phyloP scores from a whole-genome alignment of 352 stramenopile genomes.

The Sclerospora graminicola region DNA sequence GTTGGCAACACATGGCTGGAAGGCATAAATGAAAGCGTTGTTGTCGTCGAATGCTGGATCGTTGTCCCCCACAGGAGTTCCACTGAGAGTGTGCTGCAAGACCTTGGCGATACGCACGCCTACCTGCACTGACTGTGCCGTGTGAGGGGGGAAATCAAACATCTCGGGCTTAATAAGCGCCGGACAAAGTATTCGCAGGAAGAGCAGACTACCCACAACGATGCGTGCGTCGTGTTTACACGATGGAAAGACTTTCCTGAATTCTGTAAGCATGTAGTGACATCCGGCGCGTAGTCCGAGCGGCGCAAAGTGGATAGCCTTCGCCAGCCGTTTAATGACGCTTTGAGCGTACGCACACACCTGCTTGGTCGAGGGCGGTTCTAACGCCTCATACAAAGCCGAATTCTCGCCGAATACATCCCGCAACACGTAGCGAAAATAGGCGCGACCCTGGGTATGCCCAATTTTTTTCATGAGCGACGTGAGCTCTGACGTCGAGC shows the following conservation, averaged over 20 bases:
- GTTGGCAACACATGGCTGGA: conserved; percentile 47
- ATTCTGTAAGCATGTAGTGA: conserved; percentile 64
- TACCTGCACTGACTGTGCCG: conserved; percentile 30
- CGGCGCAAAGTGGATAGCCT: conserved; percentile 64
- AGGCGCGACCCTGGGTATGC: conserved; percentile 53
- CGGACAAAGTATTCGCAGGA: conserved; percentile 67
- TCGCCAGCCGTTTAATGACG: conserved; percentile 55
- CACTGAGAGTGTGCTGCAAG: conserved; percentile 63
- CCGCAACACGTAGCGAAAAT: conserved; percentile 74
- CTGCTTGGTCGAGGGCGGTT: conserved; percentile 22
- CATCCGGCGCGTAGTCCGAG: conserved; percentile 59
- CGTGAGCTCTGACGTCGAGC: conserved; percentile 62
- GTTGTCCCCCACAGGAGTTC: conserved; percentile 38
- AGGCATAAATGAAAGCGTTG: conserved; percentile 58
- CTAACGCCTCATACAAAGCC: conserved; percentile 27
- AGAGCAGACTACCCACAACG: conserved; percentile 64
- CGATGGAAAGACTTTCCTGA: conserved; percentile 52
- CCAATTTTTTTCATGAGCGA: conserved; percentile 60
- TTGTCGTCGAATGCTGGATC: conserved; percentile 29
- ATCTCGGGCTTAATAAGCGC: conserved; percentile 76
- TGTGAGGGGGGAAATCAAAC: conserved; percentile 61
- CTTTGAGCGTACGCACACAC: conserved; percentile 45
- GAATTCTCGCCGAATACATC: conserved; percentile 67
- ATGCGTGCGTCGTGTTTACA: conserved; percentile 52
- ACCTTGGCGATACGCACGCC: conserved; percentile 76